These are phyloP conservation scores for Nigrospora osmanthi DNA, from an alignment of 2,329 filamentous ascomycete genomes.

Conservation along the genomic window DNA sequence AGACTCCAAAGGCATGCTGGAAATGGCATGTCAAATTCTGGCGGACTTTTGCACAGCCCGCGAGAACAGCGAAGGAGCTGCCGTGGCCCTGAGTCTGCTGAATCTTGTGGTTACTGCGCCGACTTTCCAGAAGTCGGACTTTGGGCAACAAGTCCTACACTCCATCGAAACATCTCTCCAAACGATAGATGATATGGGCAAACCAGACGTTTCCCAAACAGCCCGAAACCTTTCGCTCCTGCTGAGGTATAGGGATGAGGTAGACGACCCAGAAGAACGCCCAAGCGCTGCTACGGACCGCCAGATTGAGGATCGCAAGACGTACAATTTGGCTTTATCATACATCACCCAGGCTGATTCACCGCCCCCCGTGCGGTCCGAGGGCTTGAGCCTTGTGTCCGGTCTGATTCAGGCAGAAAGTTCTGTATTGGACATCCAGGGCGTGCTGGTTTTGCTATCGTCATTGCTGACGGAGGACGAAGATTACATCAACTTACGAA, in stretches of 20 bases:
- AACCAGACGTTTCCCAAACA: conserved; percentile 38
- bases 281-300: conserved; percentile 32
- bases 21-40: conserved; percentile 55
- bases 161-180: conserved; percentile 42
- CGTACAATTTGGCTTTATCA: conserved; percentile 53
- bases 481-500: conserved; percentile 64
- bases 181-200: conserved; percentile 28
- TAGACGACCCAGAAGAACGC: conserved; percentile 35
- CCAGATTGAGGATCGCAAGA: conserved; percentile 52
- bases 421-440: conserved; percentile 57
- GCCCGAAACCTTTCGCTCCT: conserved; percentile 49
- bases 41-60: conserved; percentile 31
- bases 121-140: conserved; percentile 38
- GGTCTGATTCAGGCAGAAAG: conserved; percentile 46
- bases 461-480: conserved; percentile 58
- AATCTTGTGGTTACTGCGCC: conserved; percentile 53
- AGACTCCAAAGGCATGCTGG: conserved; percentile 56
- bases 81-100: conserved; percentile 51
- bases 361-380: conserved; percentile 57
- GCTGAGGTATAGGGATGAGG: conserved; percentile 45
- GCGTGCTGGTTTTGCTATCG: conserved; percentile 54
- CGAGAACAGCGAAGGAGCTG: conserved; percentile 38
- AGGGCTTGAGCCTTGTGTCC: conserved; percentile 55
- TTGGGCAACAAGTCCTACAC: conserved; percentile 20
- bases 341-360: conserved; percentile 56